phyloP scores from a whole-genome alignment of 768 basidiomycete species.

The Podaxis sp. region DNA sequence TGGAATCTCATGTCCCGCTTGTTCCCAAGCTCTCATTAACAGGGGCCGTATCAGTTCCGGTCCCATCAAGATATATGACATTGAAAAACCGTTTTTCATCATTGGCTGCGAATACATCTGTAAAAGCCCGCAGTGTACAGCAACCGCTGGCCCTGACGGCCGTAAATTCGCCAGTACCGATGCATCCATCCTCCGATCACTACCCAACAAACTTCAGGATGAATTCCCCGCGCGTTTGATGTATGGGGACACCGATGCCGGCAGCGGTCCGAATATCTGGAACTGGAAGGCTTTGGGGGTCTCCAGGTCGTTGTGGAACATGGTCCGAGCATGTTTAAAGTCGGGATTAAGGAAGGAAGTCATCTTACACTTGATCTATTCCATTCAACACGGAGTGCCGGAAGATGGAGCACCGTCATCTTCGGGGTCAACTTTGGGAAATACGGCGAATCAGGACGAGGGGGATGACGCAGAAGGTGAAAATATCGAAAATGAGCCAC shows the following conservation, averaged over 20 bases:
- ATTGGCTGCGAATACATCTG: constrained; percentile 83
- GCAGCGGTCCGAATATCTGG: constrained; percentile 60
- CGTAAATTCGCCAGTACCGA: constrained; percentile 72
- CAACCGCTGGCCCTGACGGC: constrained; percentile 42
- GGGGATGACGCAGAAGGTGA: constrained; percentile 16
- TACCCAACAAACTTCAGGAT: constrained; percentile 63
- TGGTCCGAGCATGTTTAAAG: constrained; percentile 56
- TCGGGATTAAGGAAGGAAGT: constrained; percentile 58
- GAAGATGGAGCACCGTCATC: constrained; percentile 16
- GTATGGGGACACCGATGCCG: constrained; percentile 53
- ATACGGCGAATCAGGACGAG: constrained; percentile 11
- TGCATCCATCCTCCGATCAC: constrained; percentile 61
- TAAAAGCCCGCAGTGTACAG: constrained; percentile 42
- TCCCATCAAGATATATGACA: constrained; percentile 75
- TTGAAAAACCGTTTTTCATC: constrained; percentile 76
- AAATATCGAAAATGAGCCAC: constrained; percentile 9
- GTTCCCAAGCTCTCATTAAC: constrained; percentile 55
- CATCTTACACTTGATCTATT: constrained; percentile 52
- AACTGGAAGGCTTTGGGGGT: constrained; percentile 77
- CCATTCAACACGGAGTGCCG: constrained; percentile 52
- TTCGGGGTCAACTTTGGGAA: not conserved
- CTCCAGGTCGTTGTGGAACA: constrained; percentile 66
- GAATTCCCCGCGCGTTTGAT: constrained; percentile 70
- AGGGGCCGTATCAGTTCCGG: constrained; percentile 70
- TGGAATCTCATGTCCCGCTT: constrained; percentile 70